Conservation (phyloP, 768 basidiomycete genomes). For the Tylopilus balloui region DNA sequence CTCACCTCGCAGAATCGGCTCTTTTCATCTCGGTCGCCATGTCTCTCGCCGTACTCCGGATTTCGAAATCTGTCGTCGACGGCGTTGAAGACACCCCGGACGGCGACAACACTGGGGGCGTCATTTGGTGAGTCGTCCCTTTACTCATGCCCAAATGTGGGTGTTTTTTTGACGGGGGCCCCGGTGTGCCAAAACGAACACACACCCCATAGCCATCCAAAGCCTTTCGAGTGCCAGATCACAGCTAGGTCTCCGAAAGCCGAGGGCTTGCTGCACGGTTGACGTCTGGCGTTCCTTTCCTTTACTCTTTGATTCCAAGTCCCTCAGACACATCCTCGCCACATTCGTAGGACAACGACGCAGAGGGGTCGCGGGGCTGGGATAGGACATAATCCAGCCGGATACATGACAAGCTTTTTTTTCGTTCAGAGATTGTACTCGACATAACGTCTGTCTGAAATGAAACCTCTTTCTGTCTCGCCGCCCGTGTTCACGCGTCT, state of each 20-base stretch:
- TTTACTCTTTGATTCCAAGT: too few species aligned
- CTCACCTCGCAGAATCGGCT: conserved; percentile 26
- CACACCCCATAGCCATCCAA: conserved; percentile 48
- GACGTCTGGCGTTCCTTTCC: too few species aligned
- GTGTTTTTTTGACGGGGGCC: background rate
- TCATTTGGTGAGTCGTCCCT: conserved; percentile 37
- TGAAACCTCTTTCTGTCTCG: conserved; percentile 34
- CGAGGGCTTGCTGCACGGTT: conserved; percentile 5
- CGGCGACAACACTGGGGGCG: conserved; percentile 39
- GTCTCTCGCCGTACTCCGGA: conserved; percentile 44
- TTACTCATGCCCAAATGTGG: too few species aligned
- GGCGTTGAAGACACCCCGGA: conserved; percentile 42
- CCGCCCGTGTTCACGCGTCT: background rate
- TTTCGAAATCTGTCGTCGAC: conserved; percentile 39
- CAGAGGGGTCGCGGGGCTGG: too few species aligned
- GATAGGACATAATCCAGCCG: background rate
- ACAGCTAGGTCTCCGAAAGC: conserved; percentile 48
- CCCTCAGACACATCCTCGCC: too few species aligned
- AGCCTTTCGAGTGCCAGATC: conserved; percentile 53
- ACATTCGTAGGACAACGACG: too few species aligned
- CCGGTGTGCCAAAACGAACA: background rate
- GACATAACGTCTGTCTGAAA: background rate
- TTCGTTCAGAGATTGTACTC: background rate
- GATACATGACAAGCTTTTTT: background rate
- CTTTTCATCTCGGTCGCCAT: conserved; percentile 29